These are phyloP conservation scores for Psilocybe cyanescens DNA, from an alignment of 768 basidiomycete species.

Conservation along the genomic window DNA sequence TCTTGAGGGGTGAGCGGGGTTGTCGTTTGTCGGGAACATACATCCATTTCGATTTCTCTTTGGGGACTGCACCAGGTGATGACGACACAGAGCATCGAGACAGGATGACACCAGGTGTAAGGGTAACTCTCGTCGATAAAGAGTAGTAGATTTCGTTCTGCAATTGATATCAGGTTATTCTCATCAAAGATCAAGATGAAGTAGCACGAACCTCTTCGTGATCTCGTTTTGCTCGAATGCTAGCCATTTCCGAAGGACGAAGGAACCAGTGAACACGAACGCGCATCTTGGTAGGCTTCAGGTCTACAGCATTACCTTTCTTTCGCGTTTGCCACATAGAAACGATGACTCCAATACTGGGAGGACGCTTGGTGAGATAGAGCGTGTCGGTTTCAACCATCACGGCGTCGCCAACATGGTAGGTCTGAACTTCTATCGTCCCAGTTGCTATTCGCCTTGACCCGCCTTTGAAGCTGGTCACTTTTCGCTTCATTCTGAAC, in stretches of 20 bases:
- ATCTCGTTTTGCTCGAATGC: constrained; percentile 60
- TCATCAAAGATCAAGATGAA: background rate
- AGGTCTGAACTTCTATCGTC: constrained; percentile 35
- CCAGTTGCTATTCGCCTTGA: constrained; percentile 21
- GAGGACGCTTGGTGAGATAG: constrained; percentile 41
- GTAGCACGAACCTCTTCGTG: constrained; percentile 54
- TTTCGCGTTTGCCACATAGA: constrained; percentile 65
- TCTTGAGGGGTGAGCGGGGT: constrained; percentile 26
- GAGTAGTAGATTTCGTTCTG: constrained; percentile 83
- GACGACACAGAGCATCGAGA: constrained; percentile 52
- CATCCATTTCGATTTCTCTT: constrained; percentile 12
- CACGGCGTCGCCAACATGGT: constrained; percentile 68
- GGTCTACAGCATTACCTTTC: constrained; percentile 31
- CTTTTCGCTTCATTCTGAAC: constrained; percentile 34
- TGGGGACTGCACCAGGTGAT: constrained; percentile 13
- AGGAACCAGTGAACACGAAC: constrained; percentile 80
- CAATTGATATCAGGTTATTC: background rate
- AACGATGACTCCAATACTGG: constrained; percentile 72
- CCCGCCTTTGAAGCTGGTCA: constrained; percentile 26
- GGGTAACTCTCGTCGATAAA: constrained; percentile 46
- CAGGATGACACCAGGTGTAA: constrained; percentile 56
- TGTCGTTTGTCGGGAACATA: constrained; percentile 24
- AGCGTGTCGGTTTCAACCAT: constrained; percentile 55
- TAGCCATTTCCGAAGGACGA: constrained; percentile 64
- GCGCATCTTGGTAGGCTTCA: constrained; percentile 47